Conservation (phyloP, 139 green algal genomes). For the Chlamydomonas incerta region DNA sequence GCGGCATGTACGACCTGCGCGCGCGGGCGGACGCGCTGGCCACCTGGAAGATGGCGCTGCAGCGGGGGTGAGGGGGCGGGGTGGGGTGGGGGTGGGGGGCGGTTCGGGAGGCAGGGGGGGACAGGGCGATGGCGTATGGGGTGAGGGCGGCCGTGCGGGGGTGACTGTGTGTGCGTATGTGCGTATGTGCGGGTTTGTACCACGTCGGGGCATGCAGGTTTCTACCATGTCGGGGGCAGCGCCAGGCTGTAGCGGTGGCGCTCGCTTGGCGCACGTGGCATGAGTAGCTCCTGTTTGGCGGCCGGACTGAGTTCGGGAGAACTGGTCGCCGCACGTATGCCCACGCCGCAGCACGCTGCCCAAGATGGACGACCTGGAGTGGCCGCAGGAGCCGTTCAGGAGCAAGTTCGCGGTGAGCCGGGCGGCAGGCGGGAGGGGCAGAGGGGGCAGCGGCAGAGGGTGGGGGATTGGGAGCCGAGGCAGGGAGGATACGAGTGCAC, state of each 20-base stretch:
- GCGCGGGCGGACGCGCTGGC: constrained; percentile 60
- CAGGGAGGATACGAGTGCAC: no score
- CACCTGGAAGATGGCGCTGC: constrained; percentile 71
- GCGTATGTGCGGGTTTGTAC: no score
- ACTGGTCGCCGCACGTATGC: no score
- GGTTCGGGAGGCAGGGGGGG: background rate
- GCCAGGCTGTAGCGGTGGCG: no score
- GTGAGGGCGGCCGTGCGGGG: no score
- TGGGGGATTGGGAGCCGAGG: no score
- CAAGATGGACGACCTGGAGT: constrained; percentile 64
- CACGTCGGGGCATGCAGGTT: no score
- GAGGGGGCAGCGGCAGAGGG: background rate
- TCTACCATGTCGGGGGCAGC: no score
- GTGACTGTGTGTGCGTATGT: no score
- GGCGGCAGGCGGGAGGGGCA: background rate
- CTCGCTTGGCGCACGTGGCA: no score
- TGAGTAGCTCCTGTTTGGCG: no score
- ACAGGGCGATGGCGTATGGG: background rate
- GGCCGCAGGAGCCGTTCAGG: constrained; percentile 86
- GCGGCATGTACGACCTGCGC: constrained; percentile 63
- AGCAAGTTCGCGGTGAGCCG: constrained; percentile 81
- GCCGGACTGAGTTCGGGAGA: no score
- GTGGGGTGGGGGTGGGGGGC: constrained; percentile 43
- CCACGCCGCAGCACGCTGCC: constrained; percentile 67
- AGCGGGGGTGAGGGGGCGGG: constrained; percentile 52